Base-by-base conservation (phyloP, 2,329 filamentous ascomycete genomes). In the Westerdykella sp. region DNA sequence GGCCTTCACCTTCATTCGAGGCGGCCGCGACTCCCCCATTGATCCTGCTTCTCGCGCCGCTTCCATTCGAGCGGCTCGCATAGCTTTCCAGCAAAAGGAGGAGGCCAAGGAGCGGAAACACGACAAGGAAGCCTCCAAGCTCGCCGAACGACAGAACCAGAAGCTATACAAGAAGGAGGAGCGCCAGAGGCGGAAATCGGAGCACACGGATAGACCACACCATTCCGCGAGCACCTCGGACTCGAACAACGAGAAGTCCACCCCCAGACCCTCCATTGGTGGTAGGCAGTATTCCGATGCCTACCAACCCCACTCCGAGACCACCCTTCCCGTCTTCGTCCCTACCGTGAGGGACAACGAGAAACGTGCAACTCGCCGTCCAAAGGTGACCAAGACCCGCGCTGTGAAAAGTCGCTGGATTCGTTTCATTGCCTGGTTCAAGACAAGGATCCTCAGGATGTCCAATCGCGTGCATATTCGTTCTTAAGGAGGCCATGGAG, bases 41-140 rank as follows among this genome's bases (percentile, higher is more conserved):
- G 77, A 80, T 51, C 70, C 77, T 6, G 68, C 73, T 23, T 73
- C 73, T 5, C 72, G 76, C 32, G 77, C 76, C 34, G 77, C 77
- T 14, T 73, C 73, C 4, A 76, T 81, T 9, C 73, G 75, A 42
- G 76, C 74, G 36, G 73, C 76, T 5, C 72, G 79, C 6, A 68
- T 73, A 40, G 77, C 78, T 25, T 81, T 80, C 56, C 70, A 77
- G 45, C 76, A 80, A 50, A 77, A 78, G 50, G 76, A 81, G 61
- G 75, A 73, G 4, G 75, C 72, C 30, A 81, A 80, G 52, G 72
- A 72, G 42, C 71, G 68, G 39, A 77, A 77, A 51, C 64, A 72
- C 37, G 74, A 79, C 54, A 70, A 75, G 53, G 76, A 78, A 42
- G 72, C 69, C 37, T 56, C 68, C 44, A 76, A 66, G 66, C 69